Percentiles rank a stretch among this genome's conserved stretches.
phyloP scores from a whole-genome alignment of 257 asterid genomes.

The Lycium barbarum region DNA sequence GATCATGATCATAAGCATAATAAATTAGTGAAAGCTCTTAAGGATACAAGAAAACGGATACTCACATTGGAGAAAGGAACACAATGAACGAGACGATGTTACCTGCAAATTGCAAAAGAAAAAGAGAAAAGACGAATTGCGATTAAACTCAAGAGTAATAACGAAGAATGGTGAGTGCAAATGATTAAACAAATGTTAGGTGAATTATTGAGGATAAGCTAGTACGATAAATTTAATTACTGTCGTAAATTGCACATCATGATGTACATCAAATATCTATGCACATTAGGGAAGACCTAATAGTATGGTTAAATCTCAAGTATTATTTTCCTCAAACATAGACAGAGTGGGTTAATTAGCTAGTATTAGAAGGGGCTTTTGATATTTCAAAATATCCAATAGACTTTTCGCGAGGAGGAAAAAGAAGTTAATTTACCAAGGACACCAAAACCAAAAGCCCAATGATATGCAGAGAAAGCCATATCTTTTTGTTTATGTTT shows the following conservation, averaged over 20 bases:
- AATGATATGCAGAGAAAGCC: conserved; percentile 24
- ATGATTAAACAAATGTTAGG: background rate
- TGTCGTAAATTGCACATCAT: too few relatives aligned
- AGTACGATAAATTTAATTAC: background rate
- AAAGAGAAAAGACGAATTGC: background rate
- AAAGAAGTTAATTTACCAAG: conserved; percentile 42
- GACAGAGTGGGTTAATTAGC: background rate
- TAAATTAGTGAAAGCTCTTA: too few relatives aligned
- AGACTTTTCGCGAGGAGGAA: background rate
- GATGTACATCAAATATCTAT: background rate
- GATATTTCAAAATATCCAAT: background rate
- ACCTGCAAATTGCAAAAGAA: too few relatives aligned
- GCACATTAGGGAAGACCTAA: background rate
- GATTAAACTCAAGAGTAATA: background rate
- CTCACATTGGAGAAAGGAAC: too few relatives aligned
- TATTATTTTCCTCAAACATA: background rate
- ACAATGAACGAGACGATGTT: too few relatives aligned
- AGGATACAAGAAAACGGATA: too few relatives aligned
- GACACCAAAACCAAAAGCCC: conserved; percentile 59
- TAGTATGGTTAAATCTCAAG: background rate
- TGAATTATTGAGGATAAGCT: background rate
- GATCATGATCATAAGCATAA: too few relatives aligned
- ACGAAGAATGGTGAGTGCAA: background rate
- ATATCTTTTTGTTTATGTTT: background rate
- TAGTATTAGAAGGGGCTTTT: too few relatives aligned